A percentile compares a stretch with the other conserved stretches of the same genome.
phyloP scores from a whole-genome alignment of 371 early-diverging fungal species.

The Entomophthora muscae region DNA sequence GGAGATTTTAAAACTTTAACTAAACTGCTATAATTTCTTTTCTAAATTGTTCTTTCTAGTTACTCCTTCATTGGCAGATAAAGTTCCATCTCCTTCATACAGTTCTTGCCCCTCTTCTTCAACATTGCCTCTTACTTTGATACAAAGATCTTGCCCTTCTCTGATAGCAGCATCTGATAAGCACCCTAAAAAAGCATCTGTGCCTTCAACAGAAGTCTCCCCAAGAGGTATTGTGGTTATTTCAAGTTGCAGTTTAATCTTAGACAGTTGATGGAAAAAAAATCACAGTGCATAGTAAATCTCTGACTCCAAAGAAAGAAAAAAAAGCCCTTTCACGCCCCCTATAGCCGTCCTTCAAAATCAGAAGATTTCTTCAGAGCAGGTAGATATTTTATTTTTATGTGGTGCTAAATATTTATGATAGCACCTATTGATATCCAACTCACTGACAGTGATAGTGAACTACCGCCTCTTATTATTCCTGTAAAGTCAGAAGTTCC shows the following conservation, averaged over 20 bases:
- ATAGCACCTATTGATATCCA: background rate
- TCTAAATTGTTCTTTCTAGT: background rate
- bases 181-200: too few relatives aligned
- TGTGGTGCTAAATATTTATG: background rate
- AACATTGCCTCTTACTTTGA: background rate
- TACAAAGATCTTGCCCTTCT: too few relatives aligned
- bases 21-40: background rate
- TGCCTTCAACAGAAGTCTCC: background rate
- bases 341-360: background rate
- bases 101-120: background rate
- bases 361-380: background rate
- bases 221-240: background rate
- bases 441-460: background rate
- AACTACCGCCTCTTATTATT: background rate
- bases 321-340: background rate
- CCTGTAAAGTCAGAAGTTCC: background rate
- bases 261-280: background rate
- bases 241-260: too few relatives aligned
- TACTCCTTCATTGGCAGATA: background rate
- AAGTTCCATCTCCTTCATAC: background rate
- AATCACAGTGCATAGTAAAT: background rate
- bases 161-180: too few relatives aligned
- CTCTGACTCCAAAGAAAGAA: too few relatives aligned
- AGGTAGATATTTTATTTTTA: background rate
- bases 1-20: too few relatives aligned